Conservation (phyloP, 805 yeast species). For the Hanseniaspora pseudoguilliermondii region DNA sequence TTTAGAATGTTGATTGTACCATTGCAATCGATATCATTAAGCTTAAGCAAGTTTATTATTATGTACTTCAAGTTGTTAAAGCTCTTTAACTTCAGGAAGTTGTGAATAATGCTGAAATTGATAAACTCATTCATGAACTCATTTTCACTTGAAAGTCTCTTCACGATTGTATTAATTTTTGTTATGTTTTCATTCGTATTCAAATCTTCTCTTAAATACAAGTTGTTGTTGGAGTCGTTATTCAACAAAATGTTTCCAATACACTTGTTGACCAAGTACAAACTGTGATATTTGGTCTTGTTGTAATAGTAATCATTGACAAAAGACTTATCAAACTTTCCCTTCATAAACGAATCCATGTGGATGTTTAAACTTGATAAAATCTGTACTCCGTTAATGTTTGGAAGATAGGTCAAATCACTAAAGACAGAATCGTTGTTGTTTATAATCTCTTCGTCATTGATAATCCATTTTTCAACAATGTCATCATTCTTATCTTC, state of each 20-base stretch:
- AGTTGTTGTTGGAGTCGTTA: background rate
- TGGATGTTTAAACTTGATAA: background rate
- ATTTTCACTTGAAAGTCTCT: background rate
- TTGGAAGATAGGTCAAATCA: background rate
- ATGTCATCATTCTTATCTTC: slow-evolving; percentile 2
- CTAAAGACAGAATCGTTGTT: background rate
- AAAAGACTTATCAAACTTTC: background rate
- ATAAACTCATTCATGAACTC: background rate
- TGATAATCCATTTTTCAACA: slow-evolving; percentile 7
- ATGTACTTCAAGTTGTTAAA: background rate
- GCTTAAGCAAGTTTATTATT: background rate
- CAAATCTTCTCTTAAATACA: slow-evolving; percentile 9
- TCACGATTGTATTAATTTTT: background rate
- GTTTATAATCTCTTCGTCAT: background rate
- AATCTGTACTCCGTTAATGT: slow-evolving; percentile 1
- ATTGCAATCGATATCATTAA: background rate
- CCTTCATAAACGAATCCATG: background rate
- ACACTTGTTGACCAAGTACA: background rate
- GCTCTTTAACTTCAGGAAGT: background rate
- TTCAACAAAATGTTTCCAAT: background rate
- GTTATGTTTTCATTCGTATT: background rate
- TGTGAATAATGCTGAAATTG: background rate
- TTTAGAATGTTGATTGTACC: background rate
- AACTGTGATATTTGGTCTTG: background rate
- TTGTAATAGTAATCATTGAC: background rate